A percentile compares a stretch with the other conserved stretches of the same genome.
Conservation (phyloP, 208 protist genomes). For the Spongospora subterranea region DNA sequence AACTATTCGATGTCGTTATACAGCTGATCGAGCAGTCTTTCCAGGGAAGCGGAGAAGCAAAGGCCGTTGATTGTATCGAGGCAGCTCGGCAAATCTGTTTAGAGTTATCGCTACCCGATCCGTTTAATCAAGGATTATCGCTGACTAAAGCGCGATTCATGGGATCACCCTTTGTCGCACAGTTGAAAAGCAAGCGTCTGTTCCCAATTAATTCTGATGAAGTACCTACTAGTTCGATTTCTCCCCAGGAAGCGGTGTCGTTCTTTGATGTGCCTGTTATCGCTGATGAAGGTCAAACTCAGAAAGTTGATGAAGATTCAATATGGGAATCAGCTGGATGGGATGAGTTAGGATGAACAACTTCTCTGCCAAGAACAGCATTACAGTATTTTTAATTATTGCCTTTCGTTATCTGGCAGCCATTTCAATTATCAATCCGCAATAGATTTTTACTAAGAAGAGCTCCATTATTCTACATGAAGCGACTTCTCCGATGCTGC, state of each 20-base stretch:
- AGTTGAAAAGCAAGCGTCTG: not conserved
- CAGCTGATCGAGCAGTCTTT: not conserved
- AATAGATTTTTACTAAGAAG: not conserved
- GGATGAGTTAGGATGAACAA: not conserved
- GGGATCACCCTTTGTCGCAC: not conserved
- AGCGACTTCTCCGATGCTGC: not conserved
- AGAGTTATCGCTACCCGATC: not conserved
- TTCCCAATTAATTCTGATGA: not conserved
- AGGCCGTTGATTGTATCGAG: not conserved
- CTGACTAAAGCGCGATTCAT: not conserved
- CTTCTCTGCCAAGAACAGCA: not conserved
- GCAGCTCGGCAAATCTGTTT: not conserved
- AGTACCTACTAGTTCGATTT: not conserved
- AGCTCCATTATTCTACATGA: not conserved
- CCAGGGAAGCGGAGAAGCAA: slow-evolving; percentile 4
- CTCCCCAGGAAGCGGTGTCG: not conserved
- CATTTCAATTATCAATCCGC: not conserved
- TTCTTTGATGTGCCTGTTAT: not conserved
- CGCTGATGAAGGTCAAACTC: not conserved
- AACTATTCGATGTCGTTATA: slow-evolving; percentile 28
- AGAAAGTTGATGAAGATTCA: not conserved
- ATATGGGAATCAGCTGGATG: not conserved
- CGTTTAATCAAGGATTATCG: not conserved
- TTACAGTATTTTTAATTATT: too few species aligned
- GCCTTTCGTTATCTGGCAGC: too few species aligned